Base-by-base conservation (phyloP, 202 grass and related monocot genomes). In the Setaria italica region DNA sequence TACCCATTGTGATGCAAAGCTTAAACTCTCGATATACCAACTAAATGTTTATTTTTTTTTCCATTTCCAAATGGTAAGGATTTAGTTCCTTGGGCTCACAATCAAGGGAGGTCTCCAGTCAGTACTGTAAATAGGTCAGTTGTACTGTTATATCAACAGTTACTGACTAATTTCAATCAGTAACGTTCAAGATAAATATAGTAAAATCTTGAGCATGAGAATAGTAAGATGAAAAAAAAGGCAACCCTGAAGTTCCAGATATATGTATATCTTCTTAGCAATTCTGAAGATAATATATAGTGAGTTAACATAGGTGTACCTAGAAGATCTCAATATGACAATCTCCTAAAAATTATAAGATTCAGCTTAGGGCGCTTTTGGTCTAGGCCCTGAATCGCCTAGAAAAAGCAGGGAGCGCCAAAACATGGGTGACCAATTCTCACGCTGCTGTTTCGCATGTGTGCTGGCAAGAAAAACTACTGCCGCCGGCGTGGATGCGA, bases 301-400 rank as follows among this genome's bases (percentile, higher is more conserved):
- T 57, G 19, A n/a, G 4, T 57, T 57, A 57, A 9, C 5, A 57
- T 57, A 9, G 54, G 37, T 33, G 70, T 13, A 70, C 0, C 51
- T 35, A 58, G 2, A 19, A 46, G 7, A 59, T 39, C 41, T 68
- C 62, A 39, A 2, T 42, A 12, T 50, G 62, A 77, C 2, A 82
- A 39, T 34, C 70, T 81, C 15, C 9, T 59, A 57, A n/a, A 76
- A 88, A 70, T 51, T 55, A 39, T 9, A 56, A 81, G 14, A 82
- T 41, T 1, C 9, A 20, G n/a, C 13, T n/a, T 80, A 50, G 39
- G 39, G 39, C 5, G 39, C 4, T 4, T 41, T 41, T 41, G 39
- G 39, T 41, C 39, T 41, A 41, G 39, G 39, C 3, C 39, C 39
- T 41, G 39, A 41, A 41, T 41, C 39, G 5, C 5, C 39, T 41